phyloP scores from a whole-genome alignment of 2,329 filamentous ascomycete species.

The Aureobasidium sp. region DNA sequence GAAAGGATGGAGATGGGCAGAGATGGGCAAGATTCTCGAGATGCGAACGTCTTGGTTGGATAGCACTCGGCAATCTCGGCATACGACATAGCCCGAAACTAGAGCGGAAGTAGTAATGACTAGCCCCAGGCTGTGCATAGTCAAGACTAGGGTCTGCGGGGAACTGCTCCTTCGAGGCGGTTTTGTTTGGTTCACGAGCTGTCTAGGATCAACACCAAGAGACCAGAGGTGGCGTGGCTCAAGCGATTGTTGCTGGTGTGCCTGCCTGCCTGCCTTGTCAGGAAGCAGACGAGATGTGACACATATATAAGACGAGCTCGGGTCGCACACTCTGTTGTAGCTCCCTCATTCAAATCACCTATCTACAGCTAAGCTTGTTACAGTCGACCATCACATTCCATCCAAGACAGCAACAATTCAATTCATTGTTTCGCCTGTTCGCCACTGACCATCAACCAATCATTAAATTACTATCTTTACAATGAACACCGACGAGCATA shows the following conservation, averaged over 20 bases:
- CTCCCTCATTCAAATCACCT: background rate
- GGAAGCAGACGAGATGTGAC: background rate
- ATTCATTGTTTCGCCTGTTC: background rate
- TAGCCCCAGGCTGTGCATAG: background rate
- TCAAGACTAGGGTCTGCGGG: background rate
- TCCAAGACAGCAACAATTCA: background rate
- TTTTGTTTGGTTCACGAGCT: constrained; percentile 6
- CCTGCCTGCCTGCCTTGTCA: background rate
- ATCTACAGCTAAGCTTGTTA: background rate
- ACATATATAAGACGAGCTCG: background rate
- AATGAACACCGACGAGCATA: constrained; percentile 16
- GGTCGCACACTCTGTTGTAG: background rate
- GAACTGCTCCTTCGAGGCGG: background rate
- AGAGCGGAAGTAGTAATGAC: background rate
- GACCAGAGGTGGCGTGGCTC: background rate
- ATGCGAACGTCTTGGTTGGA: background rate
- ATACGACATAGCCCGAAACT: background rate
- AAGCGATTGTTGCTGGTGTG: constrained; percentile 9
- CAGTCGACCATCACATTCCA: constrained; percentile 1
- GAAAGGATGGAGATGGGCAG: background rate
- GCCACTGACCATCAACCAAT: background rate
- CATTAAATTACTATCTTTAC: background rate
- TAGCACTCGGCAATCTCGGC: constrained; percentile 6
- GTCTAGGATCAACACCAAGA: background rate
- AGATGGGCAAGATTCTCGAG: constrained; percentile 3